These are phyloP conservation scores for Tylopilus orsonianus DNA, from an alignment of 1,284 basidiomycete species.

Conservation along the genomic window DNA sequence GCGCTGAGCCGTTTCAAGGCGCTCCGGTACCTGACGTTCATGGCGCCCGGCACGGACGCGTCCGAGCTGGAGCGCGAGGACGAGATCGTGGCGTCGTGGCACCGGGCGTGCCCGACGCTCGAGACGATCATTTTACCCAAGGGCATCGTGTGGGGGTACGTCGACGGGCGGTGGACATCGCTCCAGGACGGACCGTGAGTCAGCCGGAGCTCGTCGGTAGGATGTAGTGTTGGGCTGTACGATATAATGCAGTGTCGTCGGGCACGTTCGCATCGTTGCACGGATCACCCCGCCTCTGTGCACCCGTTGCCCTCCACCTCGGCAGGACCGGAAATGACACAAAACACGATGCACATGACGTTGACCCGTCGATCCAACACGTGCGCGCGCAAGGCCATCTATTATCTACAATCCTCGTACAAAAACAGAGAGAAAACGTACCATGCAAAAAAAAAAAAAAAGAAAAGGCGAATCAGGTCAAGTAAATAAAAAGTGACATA, in stretches of 20 bases:
- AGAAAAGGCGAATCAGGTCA: too few species aligned
- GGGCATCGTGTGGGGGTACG: conserved; percentile 42
- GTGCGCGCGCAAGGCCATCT: background rate
- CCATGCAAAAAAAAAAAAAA: background rate
- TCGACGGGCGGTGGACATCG: conserved; percentile 26
- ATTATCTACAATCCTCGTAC: conserved; percentile 3
- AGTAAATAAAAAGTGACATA: conserved; percentile 26
- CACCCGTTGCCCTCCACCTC: background rate
- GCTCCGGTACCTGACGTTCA: conserved; percentile 43
- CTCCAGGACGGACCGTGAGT: conserved; percentile 17
- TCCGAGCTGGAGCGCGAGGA: conserved; percentile 37
- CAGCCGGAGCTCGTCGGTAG: background rate
- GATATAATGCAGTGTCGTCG: too few species aligned
- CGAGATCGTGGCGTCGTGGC: conserved; percentile 38
- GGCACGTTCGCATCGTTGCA: too few species aligned
- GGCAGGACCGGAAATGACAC: background rate
- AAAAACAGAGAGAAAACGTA: background rate
- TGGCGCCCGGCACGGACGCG: conserved; percentile 31
- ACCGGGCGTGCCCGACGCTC: conserved; percentile 41
- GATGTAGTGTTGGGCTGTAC: too few species aligned
- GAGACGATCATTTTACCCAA: conserved; percentile 45
- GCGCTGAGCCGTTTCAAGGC: conserved; percentile 34
- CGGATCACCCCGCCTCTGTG: too few species aligned
- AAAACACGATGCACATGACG: background rate
- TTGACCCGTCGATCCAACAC: too few species aligned